Conservation (phyloP, 805 yeast genomes). For the Maudiozyma pseudohumilis region DNA sequence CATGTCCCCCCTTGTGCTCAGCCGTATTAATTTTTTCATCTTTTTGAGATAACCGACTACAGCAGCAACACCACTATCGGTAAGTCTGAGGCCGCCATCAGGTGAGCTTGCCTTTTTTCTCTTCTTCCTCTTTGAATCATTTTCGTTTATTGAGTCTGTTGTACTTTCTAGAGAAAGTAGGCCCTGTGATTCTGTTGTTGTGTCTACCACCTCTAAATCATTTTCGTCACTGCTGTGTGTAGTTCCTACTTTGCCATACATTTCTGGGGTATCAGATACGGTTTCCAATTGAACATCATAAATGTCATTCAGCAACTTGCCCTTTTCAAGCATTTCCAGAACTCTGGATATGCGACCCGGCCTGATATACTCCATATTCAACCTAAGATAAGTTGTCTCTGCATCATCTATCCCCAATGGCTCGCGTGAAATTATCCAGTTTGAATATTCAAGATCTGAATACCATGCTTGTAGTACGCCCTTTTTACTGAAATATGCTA, state of each 20-base stretch:
- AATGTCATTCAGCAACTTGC: constrained; percentile 7
- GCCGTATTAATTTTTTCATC: constrained; percentile 15
- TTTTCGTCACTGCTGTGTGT: too few relatives aligned
- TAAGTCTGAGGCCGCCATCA: not conserved
- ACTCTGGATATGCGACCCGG: constrained; percentile 4
- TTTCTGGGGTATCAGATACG: constrained; percentile 3
- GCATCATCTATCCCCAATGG: constrained; percentile 4
- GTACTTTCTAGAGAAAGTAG: not conserved
- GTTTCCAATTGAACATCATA: constrained; percentile 10
- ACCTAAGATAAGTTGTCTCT: constrained; percentile 8
- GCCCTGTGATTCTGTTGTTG: too few relatives aligned
- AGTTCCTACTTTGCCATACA: too few relatives aligned
- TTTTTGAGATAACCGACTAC: constrained; percentile 8
- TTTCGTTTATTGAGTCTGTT: not conserved
- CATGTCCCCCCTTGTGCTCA: constrained; percentile 14
- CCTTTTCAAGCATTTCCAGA: constrained; percentile 7
- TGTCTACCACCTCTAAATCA: too few relatives aligned
- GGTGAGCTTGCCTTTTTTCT: not conserved
- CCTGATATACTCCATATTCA: constrained; percentile 12
- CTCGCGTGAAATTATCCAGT: constrained; percentile 14
- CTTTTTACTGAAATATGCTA: constrained; percentile 17
- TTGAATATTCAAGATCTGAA: constrained; percentile 16
- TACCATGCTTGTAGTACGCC: constrained; percentile 24
- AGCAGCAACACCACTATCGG: constrained; percentile 1
- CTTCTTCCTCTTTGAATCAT: not conserved